A percentile compares a stretch with the other conserved stretches of the same genome.
These are phyloP conservation scores for Colletotrichum lindemuthianum DNA, from an alignment of 2,329 filamentous ascomycete species.

Conservation along the genomic window DNA sequence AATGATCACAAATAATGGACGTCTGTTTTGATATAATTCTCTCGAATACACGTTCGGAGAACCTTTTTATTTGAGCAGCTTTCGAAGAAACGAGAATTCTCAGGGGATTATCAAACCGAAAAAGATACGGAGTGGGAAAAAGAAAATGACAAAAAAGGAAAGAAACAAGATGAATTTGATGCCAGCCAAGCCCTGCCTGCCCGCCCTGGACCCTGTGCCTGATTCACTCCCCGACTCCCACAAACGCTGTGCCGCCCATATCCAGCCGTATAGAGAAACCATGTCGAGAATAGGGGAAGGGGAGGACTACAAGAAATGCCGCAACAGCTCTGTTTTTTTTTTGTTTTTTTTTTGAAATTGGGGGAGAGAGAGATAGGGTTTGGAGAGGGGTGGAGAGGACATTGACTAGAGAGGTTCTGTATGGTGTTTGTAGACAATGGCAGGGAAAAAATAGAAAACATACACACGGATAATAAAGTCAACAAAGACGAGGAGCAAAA, in stretches of 20 bases:
- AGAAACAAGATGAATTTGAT: neutral
- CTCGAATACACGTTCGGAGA: too few species aligned
- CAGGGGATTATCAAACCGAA: conserved; percentile 10
- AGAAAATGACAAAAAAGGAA: conserved; percentile 14
- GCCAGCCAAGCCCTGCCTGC: conserved; percentile 30
- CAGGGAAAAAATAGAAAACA: too few species aligned
- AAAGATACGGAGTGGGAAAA: neutral
- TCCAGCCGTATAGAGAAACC: conserved; percentile 28
- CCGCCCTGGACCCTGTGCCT: conserved; percentile 21
- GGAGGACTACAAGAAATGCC: neutral
- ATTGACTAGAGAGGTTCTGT: neutral
- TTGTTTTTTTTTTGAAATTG: conserved; percentile 13
- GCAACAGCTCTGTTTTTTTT: neutral
- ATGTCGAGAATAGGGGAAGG: conserved; percentile 26
- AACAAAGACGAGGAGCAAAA: too few species aligned
- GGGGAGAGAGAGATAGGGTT: conserved; percentile 11
- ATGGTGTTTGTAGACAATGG: too few species aligned
- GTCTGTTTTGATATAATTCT: too few species aligned
- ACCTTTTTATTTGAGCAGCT: too few species aligned
- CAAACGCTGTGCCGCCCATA: conserved; percentile 36
- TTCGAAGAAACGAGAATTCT: neutral
- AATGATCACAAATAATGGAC: too few species aligned
- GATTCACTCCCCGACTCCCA: conserved; percentile 38
- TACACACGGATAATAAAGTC: too few species aligned
- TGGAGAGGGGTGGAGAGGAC: conserved; percentile 6